phyloP scores from a whole-genome alignment of 257 asterid species.

The Solanum chiquidenum region DNA sequence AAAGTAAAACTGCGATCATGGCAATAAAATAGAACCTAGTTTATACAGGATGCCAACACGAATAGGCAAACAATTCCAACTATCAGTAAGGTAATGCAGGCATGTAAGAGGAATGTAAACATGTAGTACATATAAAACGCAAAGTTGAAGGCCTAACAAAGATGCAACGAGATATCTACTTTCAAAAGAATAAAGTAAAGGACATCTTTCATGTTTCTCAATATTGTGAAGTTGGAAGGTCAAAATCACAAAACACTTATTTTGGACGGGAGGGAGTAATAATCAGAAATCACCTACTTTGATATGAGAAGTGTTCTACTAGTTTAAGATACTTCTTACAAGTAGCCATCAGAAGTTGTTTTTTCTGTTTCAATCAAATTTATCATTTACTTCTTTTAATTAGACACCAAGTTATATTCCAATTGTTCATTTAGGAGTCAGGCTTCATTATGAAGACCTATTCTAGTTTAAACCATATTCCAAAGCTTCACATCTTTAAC shows the following conservation, averaged over 20 bases:
- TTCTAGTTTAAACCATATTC: neutral
- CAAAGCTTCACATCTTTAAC: neutral
- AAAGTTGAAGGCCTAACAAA: neutral
- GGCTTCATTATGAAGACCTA: neutral
- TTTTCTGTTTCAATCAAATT: neutral
- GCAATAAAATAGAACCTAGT: neutral
- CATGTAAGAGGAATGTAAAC: neutral
- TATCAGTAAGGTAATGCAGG: neutral
- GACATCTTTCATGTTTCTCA: neutral
- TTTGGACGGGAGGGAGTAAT: neutral
- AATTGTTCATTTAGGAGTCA: neutral
- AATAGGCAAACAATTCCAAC: neutral
- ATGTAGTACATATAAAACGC: neutral
- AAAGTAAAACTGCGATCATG: neutral
- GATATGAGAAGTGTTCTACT: neutral
- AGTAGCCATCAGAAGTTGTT: neutral
- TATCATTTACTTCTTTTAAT: neutral
- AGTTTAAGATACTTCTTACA: neutral
- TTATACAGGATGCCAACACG: neutral
- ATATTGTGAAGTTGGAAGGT: neutral
- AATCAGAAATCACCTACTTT: neutral
- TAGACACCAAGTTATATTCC: neutral
- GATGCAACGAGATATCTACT: neutral
- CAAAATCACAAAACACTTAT: neutral
- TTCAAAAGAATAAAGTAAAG: neutral